Conservation (phyloP, 257 asterid genomes). For the Capsicum pubescens region DNA sequence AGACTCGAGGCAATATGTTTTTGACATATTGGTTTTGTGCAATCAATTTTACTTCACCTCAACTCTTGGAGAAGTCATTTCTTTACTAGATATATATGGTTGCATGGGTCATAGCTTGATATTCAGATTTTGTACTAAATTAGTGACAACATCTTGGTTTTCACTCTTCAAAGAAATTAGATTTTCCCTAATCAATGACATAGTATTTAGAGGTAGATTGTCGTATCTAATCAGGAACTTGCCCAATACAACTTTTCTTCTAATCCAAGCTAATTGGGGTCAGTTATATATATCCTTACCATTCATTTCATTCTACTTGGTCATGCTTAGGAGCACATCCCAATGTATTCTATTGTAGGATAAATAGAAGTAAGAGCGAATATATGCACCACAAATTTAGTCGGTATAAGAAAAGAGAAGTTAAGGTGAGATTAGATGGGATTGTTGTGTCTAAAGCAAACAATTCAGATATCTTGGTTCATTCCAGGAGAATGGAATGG, state of each 20-base stretch:
- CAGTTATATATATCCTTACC: not conserved
- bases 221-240: not conserved
- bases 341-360: not conserved
- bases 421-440: slow-evolving; percentile 18
- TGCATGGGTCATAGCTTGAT: too few species aligned
- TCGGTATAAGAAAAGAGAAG: not conserved
- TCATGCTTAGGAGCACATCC: not conserved
- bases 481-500: slow-evolving; percentile 2
- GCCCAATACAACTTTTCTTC: not conserved
- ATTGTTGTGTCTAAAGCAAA: not conserved
- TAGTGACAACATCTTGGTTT: slow-evolving; percentile 10
- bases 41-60: not conserved
- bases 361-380: slow-evolving; percentile 5
- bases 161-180: slow-evolving; percentile 19
- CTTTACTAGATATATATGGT: not conserved
- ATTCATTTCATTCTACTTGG: not conserved
- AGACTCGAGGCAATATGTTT: not conserved
- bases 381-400: not conserved
- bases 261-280: slow-evolving; percentile 1
- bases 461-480: not conserved
- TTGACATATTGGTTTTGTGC: slow-evolving; percentile 7
- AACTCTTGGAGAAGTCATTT: slow-evolving; percentile 1
- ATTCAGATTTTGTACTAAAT: not conserved
- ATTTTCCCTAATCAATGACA: slow-evolving; percentile 10
- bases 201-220: not conserved